Base-by-base conservation (phyloP, 495 filamentous ascomycete species). In the Penicillium lividum region DNA sequence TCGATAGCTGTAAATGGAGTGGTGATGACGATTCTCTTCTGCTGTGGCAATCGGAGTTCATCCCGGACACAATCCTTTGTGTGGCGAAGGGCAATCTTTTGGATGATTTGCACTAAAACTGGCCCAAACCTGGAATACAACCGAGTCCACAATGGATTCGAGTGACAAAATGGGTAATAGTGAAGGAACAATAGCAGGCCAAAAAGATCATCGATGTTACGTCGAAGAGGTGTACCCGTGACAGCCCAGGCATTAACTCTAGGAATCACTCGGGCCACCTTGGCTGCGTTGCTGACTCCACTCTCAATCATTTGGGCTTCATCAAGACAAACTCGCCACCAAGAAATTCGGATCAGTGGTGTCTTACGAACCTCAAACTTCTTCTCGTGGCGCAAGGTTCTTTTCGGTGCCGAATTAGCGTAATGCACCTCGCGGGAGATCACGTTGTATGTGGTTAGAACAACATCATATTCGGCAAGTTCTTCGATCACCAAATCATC, bases 221-320 rank as follows among this genome's bases (percentile, higher is more conserved):
- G 93, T 53, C 87, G 84, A 25, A 97, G 78, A 1, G 94, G 94
- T 0, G 94, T 98, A 18, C 93, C 94, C 4, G 91, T 92, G n/a
- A 98, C 85, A 28, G 85, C 91, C 94, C 94, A 97, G 9, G 91
- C 85, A 73, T 94, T 93, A 57, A 89, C 69, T 27, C 93, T 81
- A 53, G 93, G 92, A 58, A 98, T 90, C 22, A 86, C 71, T 28
- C 86, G 74, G 16, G 93, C 92, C 33, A 97, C 82, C 59, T 81
- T 83, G 3, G 94, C 92, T 15, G 93, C 90, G 56, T 89, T 88
- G 67, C 85, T 93, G 7, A 93, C 84, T 50, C 91, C 91, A 59
- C 84, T 91, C 56, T 96, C 93, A 34, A 97, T 83, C 89, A 96
- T 96, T 68, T 98, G 94, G 3, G 92, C 94, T 71, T 97, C 94